A percentile compares a stretch with the other conserved stretches of the same genome.
Evolutionary conservation across 768 basidiomycete species (phyloP).

Genomic region (Dacryopinax primogenitus): DNA sequence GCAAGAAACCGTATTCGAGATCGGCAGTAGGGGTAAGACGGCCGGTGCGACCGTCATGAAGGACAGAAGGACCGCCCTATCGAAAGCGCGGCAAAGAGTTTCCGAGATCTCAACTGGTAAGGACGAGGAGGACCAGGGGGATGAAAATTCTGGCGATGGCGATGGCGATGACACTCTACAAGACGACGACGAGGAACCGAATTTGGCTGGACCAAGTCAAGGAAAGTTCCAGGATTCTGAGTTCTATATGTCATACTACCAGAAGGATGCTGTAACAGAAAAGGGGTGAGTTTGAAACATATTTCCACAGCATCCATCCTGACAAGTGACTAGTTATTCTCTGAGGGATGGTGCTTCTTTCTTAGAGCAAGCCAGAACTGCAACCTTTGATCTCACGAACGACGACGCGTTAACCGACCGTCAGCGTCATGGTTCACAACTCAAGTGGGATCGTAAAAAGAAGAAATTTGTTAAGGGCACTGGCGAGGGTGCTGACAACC

Average conservation of each 20-base stretch:
- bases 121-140: conserved; percentile 18
- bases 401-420: conserved; percentile 53
- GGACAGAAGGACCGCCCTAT: conserved; percentile 64
- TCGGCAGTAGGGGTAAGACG: conserved; percentile 57
- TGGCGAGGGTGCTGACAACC: conserved; percentile 76
- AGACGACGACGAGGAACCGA: conserved; percentile 53
- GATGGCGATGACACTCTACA: conserved; percentile 31
- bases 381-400: conserved; percentile 68
- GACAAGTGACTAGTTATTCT: conserved; percentile 51
- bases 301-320: neutral
- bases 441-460: conserved; percentile 93
- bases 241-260: conserved; percentile 86
- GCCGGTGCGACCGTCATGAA: conserved; percentile 71
- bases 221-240: conserved; percentile 60
- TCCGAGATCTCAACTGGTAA: neutral
- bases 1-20: conserved; percentile 80
- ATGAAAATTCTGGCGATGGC: conserved; percentile 24
- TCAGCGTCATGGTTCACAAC: conserved; percentile 46
- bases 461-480: conserved; percentile 85
- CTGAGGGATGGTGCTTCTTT: conserved; percentile 78
- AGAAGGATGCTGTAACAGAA: conserved; percentile 74
- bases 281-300: conserved; percentile 54
- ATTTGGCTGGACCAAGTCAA: conserved; percentile 20
- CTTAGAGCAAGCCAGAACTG: conserved; percentile 63
- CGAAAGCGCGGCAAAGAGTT: conserved; percentile 46